Evolutionary conservation across 768 basidiomycete genomes (phyloP).

Genomic region (Agaricus blazei): DNA sequence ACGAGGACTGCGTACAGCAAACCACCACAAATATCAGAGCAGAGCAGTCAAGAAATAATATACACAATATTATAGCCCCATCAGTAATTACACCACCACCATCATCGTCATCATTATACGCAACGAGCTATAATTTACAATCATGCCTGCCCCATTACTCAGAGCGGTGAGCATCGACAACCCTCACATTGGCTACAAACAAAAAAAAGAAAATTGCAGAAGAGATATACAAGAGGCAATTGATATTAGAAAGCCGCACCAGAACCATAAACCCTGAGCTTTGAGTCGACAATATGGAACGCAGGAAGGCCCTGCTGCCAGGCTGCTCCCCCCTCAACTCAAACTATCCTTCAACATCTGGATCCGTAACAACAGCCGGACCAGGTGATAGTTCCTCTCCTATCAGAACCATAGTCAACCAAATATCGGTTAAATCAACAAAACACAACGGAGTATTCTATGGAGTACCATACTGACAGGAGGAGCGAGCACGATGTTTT

Average conservation of each 20-base stretch:
- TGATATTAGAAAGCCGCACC: slow-evolving; percentile 14
- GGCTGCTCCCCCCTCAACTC: slow-evolving; percentile 26
- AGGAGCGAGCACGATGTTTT: too few species aligned
- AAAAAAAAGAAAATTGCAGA: background rate
- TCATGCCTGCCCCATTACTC: background rate
- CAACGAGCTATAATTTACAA: background rate
- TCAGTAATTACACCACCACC: background rate
- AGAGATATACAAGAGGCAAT: background rate
- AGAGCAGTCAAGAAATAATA: too few species aligned
- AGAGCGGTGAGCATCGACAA: slow-evolving; percentile 36
- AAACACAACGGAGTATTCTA: too few species aligned
- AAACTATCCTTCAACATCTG: slow-evolving; percentile 19
- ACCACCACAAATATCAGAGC: too few species aligned
- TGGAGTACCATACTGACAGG: too few species aligned
- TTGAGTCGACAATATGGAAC: slow-evolving; percentile 20
- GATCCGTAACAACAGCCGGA: too few species aligned
- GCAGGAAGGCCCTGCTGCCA: slow-evolving; percentile 16
- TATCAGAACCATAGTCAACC: slow-evolving; percentile 15
- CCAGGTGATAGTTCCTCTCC: slow-evolving; percentile 21
- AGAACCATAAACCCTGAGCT: slow-evolving; percentile 24
- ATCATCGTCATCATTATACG: background rate
- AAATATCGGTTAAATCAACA: too few species aligned
- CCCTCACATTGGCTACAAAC: slow-evolving; percentile 45
- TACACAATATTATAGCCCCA: background rate
- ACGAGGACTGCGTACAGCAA: too few species aligned